Conservation (phyloP, 139 green algal genomes). For the Chlamydomonas schloesseri region DNA sequence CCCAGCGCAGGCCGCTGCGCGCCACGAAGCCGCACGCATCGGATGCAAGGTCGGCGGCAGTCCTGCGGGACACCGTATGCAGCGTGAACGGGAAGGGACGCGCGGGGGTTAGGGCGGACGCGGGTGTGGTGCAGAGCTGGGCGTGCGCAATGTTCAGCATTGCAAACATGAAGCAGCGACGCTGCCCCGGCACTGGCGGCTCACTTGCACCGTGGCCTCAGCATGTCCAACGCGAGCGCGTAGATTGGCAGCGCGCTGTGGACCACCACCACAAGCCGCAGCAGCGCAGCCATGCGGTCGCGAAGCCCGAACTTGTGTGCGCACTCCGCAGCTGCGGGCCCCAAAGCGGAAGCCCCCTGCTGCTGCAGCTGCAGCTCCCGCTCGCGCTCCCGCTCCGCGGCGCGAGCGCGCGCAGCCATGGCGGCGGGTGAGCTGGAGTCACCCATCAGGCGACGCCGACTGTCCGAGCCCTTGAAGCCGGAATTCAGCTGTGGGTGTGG, state of each 20-base stretch:
- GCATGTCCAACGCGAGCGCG: background rate
- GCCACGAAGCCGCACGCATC: background rate
- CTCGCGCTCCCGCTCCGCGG: background rate
- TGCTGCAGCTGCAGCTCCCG: background rate
- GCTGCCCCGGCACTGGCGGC: too few species aligned
- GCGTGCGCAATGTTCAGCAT: too few species aligned
- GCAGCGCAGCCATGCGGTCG: background rate
- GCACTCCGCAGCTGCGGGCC: too few species aligned
- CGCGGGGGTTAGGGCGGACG: too few species aligned
- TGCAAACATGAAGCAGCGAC: too few species aligned
- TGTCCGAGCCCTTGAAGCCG: slow-evolving; percentile 1
- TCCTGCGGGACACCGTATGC: too few species aligned
- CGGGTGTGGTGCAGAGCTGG: too few species aligned
- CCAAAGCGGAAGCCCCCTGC: background rate
- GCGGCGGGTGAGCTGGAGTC: too few species aligned
- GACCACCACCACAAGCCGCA: slow-evolving; percentile 14
- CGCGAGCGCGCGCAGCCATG: too few species aligned
- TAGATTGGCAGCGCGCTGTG: slow-evolving; percentile 15
- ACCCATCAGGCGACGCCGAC: background rate
- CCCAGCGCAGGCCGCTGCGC: background rate
- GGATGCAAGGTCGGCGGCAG: background rate
- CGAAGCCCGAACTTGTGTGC: background rate
- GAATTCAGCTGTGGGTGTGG: background rate
- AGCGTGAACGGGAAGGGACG: too few species aligned
- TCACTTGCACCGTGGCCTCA: background rate